Base-by-base conservation (phyloP, 306 rosid species). In the Betula pendula region DNA sequence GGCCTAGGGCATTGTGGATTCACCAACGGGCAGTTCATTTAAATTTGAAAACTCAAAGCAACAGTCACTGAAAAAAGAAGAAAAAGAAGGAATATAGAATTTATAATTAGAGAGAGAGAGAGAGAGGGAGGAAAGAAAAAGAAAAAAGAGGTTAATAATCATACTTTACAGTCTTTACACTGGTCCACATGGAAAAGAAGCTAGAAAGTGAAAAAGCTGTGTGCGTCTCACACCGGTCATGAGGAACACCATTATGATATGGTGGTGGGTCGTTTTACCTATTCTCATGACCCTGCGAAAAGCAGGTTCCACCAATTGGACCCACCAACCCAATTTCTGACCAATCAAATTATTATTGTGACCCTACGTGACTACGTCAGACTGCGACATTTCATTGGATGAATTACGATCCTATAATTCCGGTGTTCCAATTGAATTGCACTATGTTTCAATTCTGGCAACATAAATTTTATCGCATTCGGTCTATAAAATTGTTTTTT, bases 241-340 rank as follows among this genome's bases (percentile, higher is more conserved):
- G 43, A 74, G 82, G 80, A 62, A 65, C 75, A 55, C 52, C 84
- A 80, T 88, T 78, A 87, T 88, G 74, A 81, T 70, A 65, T 22
- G 73, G 42, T 75, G 90, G 91, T 88, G 90, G 95, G 93, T 87
- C 51, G 71, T 42, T 6, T 73, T 72, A 19, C 71, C 81, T 22
- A 81, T 71, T 83, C 25, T 79, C 80, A 72, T 35, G 38, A 73
- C 87, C 87, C 68, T 67, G 60, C 82, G 77, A 82, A 83, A 85
- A 62, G 83, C 77, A 74, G 80, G 88, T 84, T 78, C 73, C 80
- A 49, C 15, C 15, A 8, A 35, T 65, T 35, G 6, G 16, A 65
- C 27, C 48, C 70, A 43, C 5, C 70, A 33, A 22, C 44, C 6
- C 25, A 19, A 33, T 1, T 8, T 60, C 38, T 29, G 31, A 20